Conservation (phyloP, 2,329 filamentous ascomycete genomes). For the Pseudocercospora vitis region DNA sequence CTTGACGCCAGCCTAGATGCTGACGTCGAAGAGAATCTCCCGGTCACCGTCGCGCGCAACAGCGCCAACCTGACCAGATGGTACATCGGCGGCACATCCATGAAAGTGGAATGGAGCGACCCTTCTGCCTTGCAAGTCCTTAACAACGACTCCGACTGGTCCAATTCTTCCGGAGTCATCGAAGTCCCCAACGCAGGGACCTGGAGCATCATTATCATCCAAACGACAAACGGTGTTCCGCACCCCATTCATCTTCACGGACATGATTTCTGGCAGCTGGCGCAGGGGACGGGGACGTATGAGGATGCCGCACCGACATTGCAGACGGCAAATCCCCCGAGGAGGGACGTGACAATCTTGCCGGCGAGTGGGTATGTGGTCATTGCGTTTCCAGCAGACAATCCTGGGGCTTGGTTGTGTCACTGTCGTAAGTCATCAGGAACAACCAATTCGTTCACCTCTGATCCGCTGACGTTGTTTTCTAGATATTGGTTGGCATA, state of each 20-base stretch:
- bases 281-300: conserved; percentile 40
- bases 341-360: conserved; percentile 38
- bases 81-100: conserved; percentile 43
- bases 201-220: conserved; percentile 28
- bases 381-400: conserved; percentile 38
- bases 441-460: neutral
- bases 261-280: conserved; percentile 49
- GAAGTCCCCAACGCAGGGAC: conserved; percentile 36
- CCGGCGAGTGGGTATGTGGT: conserved; percentile 38
- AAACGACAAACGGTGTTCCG: conserved; percentile 34
- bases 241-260: conserved; percentile 47
- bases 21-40: conserved; percentile 15
- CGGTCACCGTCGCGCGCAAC: conserved; percentile 36
- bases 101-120: conserved; percentile 42
- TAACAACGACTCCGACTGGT: conserved; percentile 36
- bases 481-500: conserved; percentile 36
- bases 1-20: conserved; percentile 24
- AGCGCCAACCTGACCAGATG: conserved; percentile 39
- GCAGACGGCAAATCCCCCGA: conserved; percentile 35
- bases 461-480: neutral
- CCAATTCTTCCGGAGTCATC: conserved; percentile 39
- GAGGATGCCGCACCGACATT: conserved; percentile 34
- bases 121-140: conserved; percentile 42
- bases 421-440: conserved; percentile 24
- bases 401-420: conserved; percentile 36